These are phyloP conservation scores for Rhododendron ovatum DNA, from an alignment of 148 eudicot species.

Conservation along the genomic window DNA sequence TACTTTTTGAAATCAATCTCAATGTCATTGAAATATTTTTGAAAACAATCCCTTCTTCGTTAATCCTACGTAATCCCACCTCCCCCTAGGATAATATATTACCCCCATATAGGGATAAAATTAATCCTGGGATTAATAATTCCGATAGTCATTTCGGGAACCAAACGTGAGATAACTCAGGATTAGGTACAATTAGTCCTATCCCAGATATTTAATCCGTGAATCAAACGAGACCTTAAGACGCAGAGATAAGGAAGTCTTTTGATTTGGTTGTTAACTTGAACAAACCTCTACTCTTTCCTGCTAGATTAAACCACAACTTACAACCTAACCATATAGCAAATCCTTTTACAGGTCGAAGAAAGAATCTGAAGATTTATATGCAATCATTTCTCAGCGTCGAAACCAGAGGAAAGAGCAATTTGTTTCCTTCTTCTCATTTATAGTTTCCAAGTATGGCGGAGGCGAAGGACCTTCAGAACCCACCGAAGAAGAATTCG, in stretches of 20 bases:
- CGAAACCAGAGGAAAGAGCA: constrained; percentile 62
- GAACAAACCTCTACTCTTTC: neutral
- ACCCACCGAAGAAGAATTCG: constrained; percentile 89
- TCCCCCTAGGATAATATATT: too few relatives aligned
- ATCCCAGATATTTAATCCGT: too few relatives aligned
- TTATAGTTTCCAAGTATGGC: constrained; percentile 65
- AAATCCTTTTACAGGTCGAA: constrained; percentile 34
- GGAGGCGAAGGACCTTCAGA: constrained; percentile 46
- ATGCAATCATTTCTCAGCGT: constrained; percentile 76
- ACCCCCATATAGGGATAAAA: too few relatives aligned
- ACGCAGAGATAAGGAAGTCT: constrained; percentile 52
- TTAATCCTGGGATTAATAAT: too few relatives aligned
- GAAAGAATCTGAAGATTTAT: constrained; percentile 58
- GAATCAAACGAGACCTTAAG: too few relatives aligned
- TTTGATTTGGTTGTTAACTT: neutral
- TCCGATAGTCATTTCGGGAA: too few relatives aligned
- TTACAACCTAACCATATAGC: neutral
- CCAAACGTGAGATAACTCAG: too few relatives aligned
- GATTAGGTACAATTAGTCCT: too few relatives aligned
- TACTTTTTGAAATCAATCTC: too few relatives aligned
- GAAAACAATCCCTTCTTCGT: too few relatives aligned
- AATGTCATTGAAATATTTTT: too few relatives aligned
- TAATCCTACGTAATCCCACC: too few relatives aligned
- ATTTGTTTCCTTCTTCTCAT: constrained; percentile 78
- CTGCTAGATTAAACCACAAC: neutral